Percentiles rank a stretch among this genome's conserved stretches.
phyloP scores from a whole-genome alignment of 2,329 filamentous ascomycete species.

The Sarocladium brachiariae region DNA sequence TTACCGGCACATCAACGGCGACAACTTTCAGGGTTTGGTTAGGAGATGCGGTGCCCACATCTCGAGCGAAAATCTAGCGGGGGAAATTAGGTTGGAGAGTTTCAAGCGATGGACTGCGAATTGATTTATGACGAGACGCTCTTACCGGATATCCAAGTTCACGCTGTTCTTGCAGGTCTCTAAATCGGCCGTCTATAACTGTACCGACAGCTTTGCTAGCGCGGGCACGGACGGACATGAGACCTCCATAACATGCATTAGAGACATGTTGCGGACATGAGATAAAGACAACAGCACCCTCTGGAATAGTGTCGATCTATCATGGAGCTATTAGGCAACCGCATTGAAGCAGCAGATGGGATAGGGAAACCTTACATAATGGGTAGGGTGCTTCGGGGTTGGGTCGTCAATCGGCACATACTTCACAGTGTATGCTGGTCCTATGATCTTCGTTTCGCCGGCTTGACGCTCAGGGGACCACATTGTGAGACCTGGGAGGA shows the following conservation, averaged over 20 bases:
- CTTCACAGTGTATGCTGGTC: slow-evolving; percentile 47
- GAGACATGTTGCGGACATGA: slow-evolving; percentile 9
- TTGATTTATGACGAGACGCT: background rate
- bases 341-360: background rate
- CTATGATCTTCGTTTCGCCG: slow-evolving; percentile 44
- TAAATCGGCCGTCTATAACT: slow-evolving; percentile 12
- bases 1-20: slow-evolving; percentile 33
- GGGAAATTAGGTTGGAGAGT: background rate
- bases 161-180: slow-evolving; percentile 12
- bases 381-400: slow-evolving; percentile 34
- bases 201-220: slow-evolving; percentile 11
- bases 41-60: slow-evolving; percentile 37
- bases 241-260: slow-evolving; percentile 13
- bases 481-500: slow-evolving; percentile 46
- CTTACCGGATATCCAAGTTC: slow-evolving; percentile 14
- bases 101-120: too few species aligned
- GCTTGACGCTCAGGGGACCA: slow-evolving; percentile 46
- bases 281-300: slow-evolving; percentile 13
- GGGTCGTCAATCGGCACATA: slow-evolving; percentile 41
- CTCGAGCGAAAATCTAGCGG: slow-evolving; percentile 32
- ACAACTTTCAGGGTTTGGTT: slow-evolving; percentile 35
- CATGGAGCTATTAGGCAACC: background rate
- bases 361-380: slow-evolving; percentile 33
- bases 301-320: slow-evolving; percentile 11
- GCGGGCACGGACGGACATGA: slow-evolving; percentile 12